Percentiles rank a stretch among this genome's conserved stretches.
phyloP scores from a whole-genome alignment of 805 yeast genomes.

The Saturnispora saitoi region DNA sequence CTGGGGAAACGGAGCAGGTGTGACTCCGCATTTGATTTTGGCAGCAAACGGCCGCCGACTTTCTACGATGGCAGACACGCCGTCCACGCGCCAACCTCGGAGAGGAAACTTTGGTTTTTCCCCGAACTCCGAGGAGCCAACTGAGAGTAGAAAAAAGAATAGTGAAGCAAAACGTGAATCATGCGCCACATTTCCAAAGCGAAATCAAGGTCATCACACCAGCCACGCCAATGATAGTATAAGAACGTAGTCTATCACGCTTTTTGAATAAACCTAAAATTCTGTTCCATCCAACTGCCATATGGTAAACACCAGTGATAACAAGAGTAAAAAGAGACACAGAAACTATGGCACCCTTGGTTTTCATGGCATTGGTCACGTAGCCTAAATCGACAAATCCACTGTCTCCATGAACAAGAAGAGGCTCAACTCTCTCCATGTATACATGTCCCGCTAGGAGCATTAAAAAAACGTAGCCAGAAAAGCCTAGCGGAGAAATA shows the following conservation, averaged over 20 bases:
- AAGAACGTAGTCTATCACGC: slow-evolving; percentile 37
- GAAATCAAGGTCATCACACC: not conserved
- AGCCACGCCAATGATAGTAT: slow-evolving; percentile 29
- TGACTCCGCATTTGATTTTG: not conserved
- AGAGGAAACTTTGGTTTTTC: too few species aligned
- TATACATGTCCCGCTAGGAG: slow-evolving; percentile 38
- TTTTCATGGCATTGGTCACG: slow-evolving; percentile 31
- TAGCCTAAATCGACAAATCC: slow-evolving; percentile 45
- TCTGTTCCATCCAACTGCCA: slow-evolving; percentile 42
- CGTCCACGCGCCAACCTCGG: too few species aligned
- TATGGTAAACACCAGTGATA: slow-evolving; percentile 41
- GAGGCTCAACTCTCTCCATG: slow-evolving; percentile 42
- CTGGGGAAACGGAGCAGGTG: not conserved
- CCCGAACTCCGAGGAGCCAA: too few species aligned
- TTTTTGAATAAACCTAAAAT: slow-evolving; percentile 35
- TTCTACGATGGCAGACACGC: not conserved
- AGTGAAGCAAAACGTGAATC: too few species aligned
- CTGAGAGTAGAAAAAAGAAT: too few species aligned
- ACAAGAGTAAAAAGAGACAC: slow-evolving; percentile 28
- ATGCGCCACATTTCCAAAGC: not conserved
- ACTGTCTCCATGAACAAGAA: slow-evolving; percentile 56
- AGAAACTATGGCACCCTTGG: not conserved
- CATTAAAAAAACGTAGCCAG: slow-evolving; percentile 49
- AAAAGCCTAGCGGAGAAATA: slow-evolving; percentile 46
- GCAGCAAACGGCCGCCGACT: not conserved